phyloP scores from a whole-genome alignment of 495 filamentous ascomycete genomes.

The Trichoderma parareesei region DNA sequence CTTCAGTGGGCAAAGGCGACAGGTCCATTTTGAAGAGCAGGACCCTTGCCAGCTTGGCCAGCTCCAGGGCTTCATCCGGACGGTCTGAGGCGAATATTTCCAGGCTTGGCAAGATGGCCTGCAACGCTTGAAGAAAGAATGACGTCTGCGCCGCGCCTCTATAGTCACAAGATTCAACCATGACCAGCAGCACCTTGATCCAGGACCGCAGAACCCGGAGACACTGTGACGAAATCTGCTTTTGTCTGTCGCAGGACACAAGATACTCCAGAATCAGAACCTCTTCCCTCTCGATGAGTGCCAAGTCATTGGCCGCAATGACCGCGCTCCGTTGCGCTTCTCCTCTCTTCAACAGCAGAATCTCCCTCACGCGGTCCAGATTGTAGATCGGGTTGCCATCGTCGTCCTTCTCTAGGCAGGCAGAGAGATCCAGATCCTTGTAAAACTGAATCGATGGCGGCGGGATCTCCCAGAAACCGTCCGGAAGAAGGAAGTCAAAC shows the following conservation, averaged over 20 bases:
- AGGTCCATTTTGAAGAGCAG: conserved; percentile 68
- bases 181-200: conserved; percentile 71
- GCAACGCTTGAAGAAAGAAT: conserved; percentile 76
- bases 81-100: conserved; percentile 62
- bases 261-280: conserved; percentile 46
- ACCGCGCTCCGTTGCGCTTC: conserved; percentile 46
- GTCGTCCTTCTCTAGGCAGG: conserved; percentile 46
- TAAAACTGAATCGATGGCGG: conserved; percentile 48
- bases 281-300: conserved; percentile 50
- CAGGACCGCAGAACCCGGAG: conserved; percentile 65
- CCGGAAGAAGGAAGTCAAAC: conserved; percentile 79
- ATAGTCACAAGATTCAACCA: conserved; percentile 68
- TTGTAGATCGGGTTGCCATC: conserved; percentile 47
- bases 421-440: conserved; percentile 50
- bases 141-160: conserved; percentile 56
- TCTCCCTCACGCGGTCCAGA: conserved; percentile 53
- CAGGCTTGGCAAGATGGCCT: conserved; percentile 77
- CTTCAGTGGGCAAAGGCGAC: conserved; percentile 31
- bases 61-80: conserved; percentile 55
- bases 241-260: conserved; percentile 55
- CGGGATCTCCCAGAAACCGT: conserved; percentile 42
- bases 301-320: conserved; percentile 47
- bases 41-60: conserved; percentile 69
- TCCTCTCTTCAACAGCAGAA: conserved; percentile 47
- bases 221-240: conserved; percentile 48